These are phyloP conservation scores for Rhizoclosmatium sp. DNA, from an alignment of 192 early-diverging fungal species.

Conservation along the genomic window DNA sequence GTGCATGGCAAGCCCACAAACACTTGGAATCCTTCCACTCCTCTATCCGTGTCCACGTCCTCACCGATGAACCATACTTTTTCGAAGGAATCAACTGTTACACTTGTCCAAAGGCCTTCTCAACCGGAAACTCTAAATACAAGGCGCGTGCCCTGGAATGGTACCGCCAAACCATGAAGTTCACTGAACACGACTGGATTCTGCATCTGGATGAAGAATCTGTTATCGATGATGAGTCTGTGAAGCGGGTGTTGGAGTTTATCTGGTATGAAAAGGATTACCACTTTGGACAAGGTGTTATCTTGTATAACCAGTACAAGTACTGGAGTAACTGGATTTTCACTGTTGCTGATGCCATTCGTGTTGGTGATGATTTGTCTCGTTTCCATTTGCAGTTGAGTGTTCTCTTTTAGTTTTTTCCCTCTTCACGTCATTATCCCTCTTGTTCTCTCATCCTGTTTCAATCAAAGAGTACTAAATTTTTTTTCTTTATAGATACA, in stretches of 20 bases:
- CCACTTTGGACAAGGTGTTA: conserved; percentile 64
- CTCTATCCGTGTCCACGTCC: conserved; percentile 61
- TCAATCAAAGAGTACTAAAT: neutral
- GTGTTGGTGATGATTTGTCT: conserved; percentile 64
- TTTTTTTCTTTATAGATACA: conserved; percentile 40
- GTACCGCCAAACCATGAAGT: conserved; percentile 64
- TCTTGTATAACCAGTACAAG: conserved; percentile 66
- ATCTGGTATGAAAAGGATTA: conserved; percentile 66
- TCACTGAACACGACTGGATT: conserved; percentile 67
- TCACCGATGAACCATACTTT: conserved; percentile 70
- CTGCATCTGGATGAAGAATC: conserved; percentile 67
- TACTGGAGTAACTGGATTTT: conserved; percentile 67
- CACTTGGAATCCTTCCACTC: conserved; percentile 63
- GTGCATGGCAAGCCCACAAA: conserved; percentile 63
- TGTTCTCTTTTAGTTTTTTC: conserved; percentile 15
- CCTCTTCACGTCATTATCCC: neutral
- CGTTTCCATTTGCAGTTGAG: conserved; percentile 62
- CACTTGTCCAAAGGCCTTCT: conserved; percentile 61
- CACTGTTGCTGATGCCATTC: conserved; percentile 65
- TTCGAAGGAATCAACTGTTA: conserved; percentile 70
- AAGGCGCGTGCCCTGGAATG: conserved; percentile 68
- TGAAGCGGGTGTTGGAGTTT: conserved; percentile 58
- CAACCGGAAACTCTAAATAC: conserved; percentile 58
- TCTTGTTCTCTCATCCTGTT: neutral
- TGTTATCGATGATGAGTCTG: conserved; percentile 66